A percentile compares a stretch with the other conserved stretches of the same genome.
These are phyloP conservation scores for Pleurostoma richardsiae DNA, from an alignment of 2,329 filamentous ascomycete genomes.

Conservation along the genomic window DNA sequence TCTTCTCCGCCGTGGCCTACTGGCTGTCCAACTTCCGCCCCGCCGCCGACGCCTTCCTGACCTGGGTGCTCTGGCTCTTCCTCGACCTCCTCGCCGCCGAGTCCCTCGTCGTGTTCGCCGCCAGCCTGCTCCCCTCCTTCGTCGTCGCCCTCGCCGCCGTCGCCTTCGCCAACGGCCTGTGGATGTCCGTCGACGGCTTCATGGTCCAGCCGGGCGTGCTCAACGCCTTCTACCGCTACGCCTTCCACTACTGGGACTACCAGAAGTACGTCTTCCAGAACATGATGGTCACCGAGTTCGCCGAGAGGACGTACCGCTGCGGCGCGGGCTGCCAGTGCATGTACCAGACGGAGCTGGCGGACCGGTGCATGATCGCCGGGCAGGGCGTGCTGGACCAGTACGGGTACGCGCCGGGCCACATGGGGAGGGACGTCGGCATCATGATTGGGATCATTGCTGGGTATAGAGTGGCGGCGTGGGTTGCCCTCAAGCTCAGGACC, in stretches of 20 bases:
- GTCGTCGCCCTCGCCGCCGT: conserved; percentile 74
- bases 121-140: conserved; percentile 70
- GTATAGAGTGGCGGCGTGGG: conserved; percentile 65
- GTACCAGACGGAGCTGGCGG: conserved; percentile 58
- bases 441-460: conserved; percentile 70
- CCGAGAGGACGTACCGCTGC: conserved; percentile 58
- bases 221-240: conserved; percentile 82
- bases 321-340: conserved; percentile 57
- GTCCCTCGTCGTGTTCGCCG: conserved; percentile 73
- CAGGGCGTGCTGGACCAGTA: conserved; percentile 65
- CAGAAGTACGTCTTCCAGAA: conserved; percentile 83
- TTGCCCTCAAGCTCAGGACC: conserved; percentile 42
- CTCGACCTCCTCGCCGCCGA: conserved; percentile 79
- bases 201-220: conserved; percentile 67
- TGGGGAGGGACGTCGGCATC: conserved; percentile 70
- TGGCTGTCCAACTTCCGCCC: conserved; percentile 75
- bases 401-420: conserved; percentile 59
- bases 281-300: conserved; percentile 92
- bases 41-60: conserved; percentile 63
- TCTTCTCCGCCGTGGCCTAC: conserved; percentile 74
- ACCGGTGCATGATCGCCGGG: conserved; percentile 66
- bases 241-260: conserved; percentile 86
- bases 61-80: conserved; percentile 79
- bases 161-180: conserved; percentile 82
- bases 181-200: conserved; percentile 85